Base-by-base conservation (phyloP, 768 basidiomycete species). In the Epithele typhae region DNA sequence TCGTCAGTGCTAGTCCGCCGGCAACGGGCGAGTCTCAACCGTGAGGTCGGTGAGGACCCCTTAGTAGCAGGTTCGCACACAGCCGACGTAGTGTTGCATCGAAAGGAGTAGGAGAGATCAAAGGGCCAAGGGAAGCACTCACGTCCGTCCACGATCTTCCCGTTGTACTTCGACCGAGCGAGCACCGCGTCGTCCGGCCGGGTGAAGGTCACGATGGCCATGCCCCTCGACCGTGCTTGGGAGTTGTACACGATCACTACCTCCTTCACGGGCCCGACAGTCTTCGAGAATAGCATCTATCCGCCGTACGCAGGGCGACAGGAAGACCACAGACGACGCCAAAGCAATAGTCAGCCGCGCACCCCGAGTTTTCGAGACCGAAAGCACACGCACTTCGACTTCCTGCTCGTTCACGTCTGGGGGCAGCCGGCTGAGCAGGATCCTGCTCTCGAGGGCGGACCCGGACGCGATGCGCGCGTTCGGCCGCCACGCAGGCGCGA, bases 271-370 rank as follows among this genome's bases (percentile, higher is more conserved):
- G 86, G 84, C 3, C 87, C 87, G 19, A 90, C 73, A 0, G 87
- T 90, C 63, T 82, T 87, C 52, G 68, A 74, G 63, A 90, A 88
- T 42, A 90, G 68, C 33, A 85, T 81, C 87, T 90, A 56, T 19
- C 33, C n/a, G 25, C 14, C 15, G 23, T 12, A 38, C 9, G 19
- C 10, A 8, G 8, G 25, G 14, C 12, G 46, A 23, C 35, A 36
- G 19, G 23, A 19, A 18, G 19, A 15, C 45, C 47, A 53, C 35
- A 45, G 27, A 30, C 8, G 5, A 9, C 37, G 25, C 23, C 15
- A 15, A 14, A 18, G 17, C 18, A 15, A 24, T 17, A 19, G 40
- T 53, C 43, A 48, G 43, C 43, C 43, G 25, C 40, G 18, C 30
- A 12, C 34, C 6, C 32, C 11, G 12, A 12, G 36, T 23, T 24